phyloP scores from a whole-genome alignment of 306 rosid species.

The Astragalus membranaceus region DNA sequence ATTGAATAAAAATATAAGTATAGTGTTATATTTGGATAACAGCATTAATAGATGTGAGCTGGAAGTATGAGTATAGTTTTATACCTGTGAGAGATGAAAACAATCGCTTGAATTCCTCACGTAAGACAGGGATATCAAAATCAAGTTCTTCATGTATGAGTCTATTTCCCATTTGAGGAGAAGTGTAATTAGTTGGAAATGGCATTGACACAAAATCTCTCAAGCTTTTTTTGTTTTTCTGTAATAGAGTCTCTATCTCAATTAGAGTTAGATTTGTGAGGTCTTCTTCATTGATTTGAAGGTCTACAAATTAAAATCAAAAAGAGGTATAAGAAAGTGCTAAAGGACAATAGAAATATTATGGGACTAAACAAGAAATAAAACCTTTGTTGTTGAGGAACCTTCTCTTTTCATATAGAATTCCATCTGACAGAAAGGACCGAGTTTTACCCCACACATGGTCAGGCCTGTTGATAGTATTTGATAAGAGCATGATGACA shows the following conservation, averaged over 20 bases:
- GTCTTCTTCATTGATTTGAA: background rate
- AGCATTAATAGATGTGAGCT: too few species aligned
- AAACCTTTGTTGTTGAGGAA: background rate
- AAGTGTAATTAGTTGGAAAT: background rate
- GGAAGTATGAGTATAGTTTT: too few species aligned
- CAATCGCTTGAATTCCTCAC: background rate
- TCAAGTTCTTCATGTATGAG: background rate
- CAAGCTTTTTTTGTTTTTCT: background rate
- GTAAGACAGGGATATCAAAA: background rate
- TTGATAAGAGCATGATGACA: background rate
- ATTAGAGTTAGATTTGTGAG: background rate
- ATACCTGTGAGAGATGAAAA: background rate
- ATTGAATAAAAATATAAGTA: too few species aligned
- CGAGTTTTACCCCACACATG: background rate
- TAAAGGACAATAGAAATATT: too few species aligned
- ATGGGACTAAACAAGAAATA: too few species aligned
- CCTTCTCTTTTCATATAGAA: background rate
- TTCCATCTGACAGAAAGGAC: background rate
- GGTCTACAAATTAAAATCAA: too few species aligned
- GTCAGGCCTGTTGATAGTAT: background rate
- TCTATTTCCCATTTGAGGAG: background rate
- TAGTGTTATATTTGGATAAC: too few species aligned
- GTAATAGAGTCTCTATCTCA: background rate
- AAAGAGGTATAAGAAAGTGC: too few species aligned
- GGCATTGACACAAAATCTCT: background rate